Conservation (phyloP, 257 asterid genomes). For the Solanum sparsipilum region DNA sequence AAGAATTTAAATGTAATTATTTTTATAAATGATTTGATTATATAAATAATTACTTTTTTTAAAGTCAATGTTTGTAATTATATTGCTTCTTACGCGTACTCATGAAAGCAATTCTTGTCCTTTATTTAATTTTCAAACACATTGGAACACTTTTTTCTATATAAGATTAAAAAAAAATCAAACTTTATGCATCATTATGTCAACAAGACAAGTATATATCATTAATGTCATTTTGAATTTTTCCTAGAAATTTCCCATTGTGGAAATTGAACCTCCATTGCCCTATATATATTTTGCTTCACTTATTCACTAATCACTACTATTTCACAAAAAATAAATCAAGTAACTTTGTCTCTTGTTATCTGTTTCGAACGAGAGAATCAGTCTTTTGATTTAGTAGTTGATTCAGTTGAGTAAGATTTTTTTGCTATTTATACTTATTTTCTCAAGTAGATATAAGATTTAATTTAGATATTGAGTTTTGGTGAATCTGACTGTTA, state of each 20-base stretch:
- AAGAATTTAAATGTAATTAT: background rate
- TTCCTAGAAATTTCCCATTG: background rate
- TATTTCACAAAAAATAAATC: background rate
- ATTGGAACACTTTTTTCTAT: background rate
- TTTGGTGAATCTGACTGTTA: background rate
- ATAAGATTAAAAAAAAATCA: background rate
- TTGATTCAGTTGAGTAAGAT: background rate
- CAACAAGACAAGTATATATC: background rate
- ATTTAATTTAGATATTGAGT: background rate
- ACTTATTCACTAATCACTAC: background rate
- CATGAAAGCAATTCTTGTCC: background rate
- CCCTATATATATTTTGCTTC: background rate
- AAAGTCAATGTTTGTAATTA: background rate
- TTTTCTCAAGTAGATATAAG: background rate
- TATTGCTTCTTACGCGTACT: background rate
- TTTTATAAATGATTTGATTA: background rate
- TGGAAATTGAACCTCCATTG: background rate
- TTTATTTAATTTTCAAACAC: background rate
- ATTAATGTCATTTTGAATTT: background rate
- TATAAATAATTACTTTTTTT: background rate
- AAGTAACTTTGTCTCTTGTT: background rate
- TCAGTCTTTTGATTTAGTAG: background rate
- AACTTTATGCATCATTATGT: background rate
- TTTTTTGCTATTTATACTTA: background rate
- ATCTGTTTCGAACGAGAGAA: background rate